Conservation (phyloP, 75 land plant genomes). For the Picea glauca region DNA sequence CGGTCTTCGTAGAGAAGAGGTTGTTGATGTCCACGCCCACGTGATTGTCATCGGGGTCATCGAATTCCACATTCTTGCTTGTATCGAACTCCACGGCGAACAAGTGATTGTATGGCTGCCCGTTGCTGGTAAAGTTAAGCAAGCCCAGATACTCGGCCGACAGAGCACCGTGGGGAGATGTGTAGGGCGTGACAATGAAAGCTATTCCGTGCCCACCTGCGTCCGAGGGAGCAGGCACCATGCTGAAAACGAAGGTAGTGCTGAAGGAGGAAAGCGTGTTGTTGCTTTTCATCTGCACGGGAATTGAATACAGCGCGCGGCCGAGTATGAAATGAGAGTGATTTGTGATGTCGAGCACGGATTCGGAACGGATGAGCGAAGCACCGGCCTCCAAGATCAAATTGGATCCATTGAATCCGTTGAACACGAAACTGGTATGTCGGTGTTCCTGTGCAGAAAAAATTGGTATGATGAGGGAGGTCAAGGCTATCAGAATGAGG, state of each 20-base stretch:
- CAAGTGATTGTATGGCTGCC: slow-evolving; percentile 12
- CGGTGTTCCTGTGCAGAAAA: no score
- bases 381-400: no score
- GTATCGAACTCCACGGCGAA: slow-evolving; percentile 25
- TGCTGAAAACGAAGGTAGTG: slow-evolving; percentile 11
- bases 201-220: slow-evolving; percentile 4
- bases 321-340: not conserved
- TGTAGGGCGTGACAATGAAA: not conserved
- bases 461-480: no score
- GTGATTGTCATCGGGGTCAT: slow-evolving; percentile 13
- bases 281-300: slow-evolving; percentile 1
- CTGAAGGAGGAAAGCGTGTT: not conserved
- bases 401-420: no score
- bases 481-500: no score
- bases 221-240: not conserved
- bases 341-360: not conserved
- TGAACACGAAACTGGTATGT: no score
- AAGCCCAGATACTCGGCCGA: slow-evolving; percentile 19
- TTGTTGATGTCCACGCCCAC: slow-evolving; percentile 20
- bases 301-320: slow-evolving; percentile 1
- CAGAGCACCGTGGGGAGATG: not conserved
- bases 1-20: not conserved
- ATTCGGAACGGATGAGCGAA: not conserved
- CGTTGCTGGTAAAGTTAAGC: not conserved
- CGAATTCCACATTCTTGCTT: slow-evolving; percentile 7